These are phyloP conservation scores for Albifimbria verrucaria DNA, from an alignment of 2,329 filamentous ascomycete species.

Conservation along the genomic window DNA sequence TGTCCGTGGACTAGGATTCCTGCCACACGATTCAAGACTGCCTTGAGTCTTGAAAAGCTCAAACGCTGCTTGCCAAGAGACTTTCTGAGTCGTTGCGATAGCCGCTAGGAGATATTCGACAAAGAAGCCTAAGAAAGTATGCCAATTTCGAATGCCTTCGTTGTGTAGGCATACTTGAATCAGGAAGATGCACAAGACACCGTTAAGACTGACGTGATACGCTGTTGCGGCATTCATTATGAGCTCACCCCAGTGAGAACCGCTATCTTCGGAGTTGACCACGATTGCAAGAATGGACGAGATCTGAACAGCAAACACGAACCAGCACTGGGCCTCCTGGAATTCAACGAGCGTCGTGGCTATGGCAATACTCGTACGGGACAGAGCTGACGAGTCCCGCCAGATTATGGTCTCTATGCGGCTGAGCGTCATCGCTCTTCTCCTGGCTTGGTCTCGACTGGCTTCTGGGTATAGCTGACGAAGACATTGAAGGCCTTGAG, in stretches of 20 bases:
- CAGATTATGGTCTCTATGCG: constrained; percentile 34
- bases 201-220: constrained; percentile 34
- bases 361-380: constrained; percentile 35
- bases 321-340: constrained; percentile 37
- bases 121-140: constrained; percentile 36
- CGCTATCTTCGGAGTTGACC: constrained; percentile 35
- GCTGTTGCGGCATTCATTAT: constrained; percentile 34
- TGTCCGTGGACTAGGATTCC: constrained; percentile 34
- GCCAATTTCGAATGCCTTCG: constrained; percentile 37
- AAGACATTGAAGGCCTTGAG: constrained; percentile 33
- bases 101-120: constrained; percentile 35
- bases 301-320: constrained; percentile 36
- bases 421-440: constrained; percentile 19
- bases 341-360: constrained; percentile 38
- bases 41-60: constrained; percentile 29
- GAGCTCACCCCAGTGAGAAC: constrained; percentile 36
- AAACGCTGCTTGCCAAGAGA: constrained; percentile 31
- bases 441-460: constrained; percentile 14
- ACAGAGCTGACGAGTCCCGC: constrained; percentile 31
- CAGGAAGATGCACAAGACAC: constrained; percentile 34
- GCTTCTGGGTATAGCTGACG: constrained; percentile 27
- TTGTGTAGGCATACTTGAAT: constrained; percentile 35
- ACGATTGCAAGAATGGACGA: constrained; percentile 37
- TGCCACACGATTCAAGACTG: constrained; percentile 27
- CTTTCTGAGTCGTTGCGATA: constrained; percentile 32